Base-by-base conservation (phyloP, 2,329 filamentous ascomycete species). In the Pseudogymnoascus sp. region DNA sequence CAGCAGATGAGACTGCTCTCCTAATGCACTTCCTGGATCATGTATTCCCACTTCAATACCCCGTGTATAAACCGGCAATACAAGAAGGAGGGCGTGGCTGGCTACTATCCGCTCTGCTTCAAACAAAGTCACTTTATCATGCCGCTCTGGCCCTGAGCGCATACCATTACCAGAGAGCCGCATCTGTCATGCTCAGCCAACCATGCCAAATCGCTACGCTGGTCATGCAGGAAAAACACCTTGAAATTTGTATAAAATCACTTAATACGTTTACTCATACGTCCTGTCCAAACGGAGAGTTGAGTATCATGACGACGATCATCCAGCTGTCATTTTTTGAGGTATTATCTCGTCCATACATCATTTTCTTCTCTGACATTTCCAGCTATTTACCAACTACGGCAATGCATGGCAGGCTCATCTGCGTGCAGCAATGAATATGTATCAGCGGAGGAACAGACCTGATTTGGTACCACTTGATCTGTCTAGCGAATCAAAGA, bases 21-120 rank as follows among this genome's bases (percentile, higher is more conserved):
- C 73, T 83, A 63, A 84, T 85, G 79, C 77, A 84, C 63, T 88
- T 87, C 69, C 76, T 87, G 49, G 85, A 88, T 69, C 81, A 83
- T 67, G 78, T 87, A 16, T 83, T 88, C 65, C 84, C 85, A 0
- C 82, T 86, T 64, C 74, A 87, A 1, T 87, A 84, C 68, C 86
- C 86, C 2, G 83, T 86, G 71, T 88, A 88, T 71, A 79, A 79
- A 2, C 85, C 85, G 0, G 75, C 76, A 0, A 70, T 85, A 5
- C 74, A 82, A 1, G 76, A 81, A 60, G 81, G 83, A 14, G 85
- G 85, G 14, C 79, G 83, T 52, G 80, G 82, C 12, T 88, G 85
- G 85, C 75, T 88, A 28, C 74, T 88, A 37, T 79, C 82, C 31
- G 74, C 84, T 43, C 75, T 87, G 8, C 77, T 82, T 62, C 80